Percentiles rank a stretch among this genome's conserved stretches.
Conservation (phyloP, 1,284 basidiomycete genomes). For the Tylopilus orsonianus region DNA sequence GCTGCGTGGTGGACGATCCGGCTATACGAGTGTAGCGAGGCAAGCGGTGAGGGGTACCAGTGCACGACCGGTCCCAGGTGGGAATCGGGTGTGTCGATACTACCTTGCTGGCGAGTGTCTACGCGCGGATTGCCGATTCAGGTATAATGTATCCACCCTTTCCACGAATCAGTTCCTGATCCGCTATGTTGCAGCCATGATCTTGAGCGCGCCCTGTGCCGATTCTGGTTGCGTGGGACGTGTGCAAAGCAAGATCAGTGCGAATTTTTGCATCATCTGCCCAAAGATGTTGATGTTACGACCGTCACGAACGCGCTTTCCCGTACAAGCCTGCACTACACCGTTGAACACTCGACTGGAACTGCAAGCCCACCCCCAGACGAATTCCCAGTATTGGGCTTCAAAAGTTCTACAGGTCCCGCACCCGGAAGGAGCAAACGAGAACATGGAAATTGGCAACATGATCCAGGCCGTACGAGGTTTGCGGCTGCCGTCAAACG, state of each 20-base stretch:
- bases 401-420: constrained; percentile 38
- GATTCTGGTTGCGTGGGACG: constrained; percentile 97
- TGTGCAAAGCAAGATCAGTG: constrained; percentile 92
- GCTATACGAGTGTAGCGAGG: constrained; percentile 35
- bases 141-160: constrained; percentile 47
- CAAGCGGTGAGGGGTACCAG: constrained; percentile 51
- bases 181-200: constrained; percentile 63
- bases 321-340: constrained; percentile 58
- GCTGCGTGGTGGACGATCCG: constrained; percentile 47
- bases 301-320: constrained; percentile 70
- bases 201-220: constrained; percentile 88
- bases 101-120: constrained; percentile 96
- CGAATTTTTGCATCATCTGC: constrained; percentile 89
- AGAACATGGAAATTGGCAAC: constrained; percentile 42
- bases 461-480: constrained; percentile 79
- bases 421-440: constrained; percentile 34
- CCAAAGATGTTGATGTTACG: constrained; percentile 73
- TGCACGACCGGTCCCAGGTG: constrained; percentile 56
- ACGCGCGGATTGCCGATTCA: constrained; percentile 95
- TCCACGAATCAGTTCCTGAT: constrained; percentile 14
- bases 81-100: constrained; percentile 85
- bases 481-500: constrained; percentile 85
- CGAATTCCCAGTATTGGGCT: constrained; percentile 86
- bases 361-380: constrained; percentile 55
- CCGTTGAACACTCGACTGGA: constrained; percentile 37